Percentiles rank a stretch among this genome's conserved stretches.
phyloP scores from a whole-genome alignment of 352 stramenopile genomes.

The Globisporangium okanoganense region DNA sequence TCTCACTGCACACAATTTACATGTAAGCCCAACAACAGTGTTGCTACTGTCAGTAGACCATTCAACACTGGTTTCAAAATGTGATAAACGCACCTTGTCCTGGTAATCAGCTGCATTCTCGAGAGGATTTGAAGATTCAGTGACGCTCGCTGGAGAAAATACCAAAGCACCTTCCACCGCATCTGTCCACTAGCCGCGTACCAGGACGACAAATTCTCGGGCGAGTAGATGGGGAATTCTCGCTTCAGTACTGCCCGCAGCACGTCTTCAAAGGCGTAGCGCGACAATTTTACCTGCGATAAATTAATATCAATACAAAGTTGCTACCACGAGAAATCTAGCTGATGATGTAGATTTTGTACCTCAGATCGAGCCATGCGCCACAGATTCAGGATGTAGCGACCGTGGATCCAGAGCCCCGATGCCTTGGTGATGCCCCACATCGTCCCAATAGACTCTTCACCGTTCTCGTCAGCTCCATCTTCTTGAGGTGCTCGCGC shows the following conservation, averaged over 20 bases:
- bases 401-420: conserved; percentile 87
- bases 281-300: conserved; percentile 74
- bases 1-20: conserved; percentile 61
- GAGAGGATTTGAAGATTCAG: conserved; percentile 75
- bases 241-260: conserved; percentile 58
- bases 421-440: conserved; percentile 82
- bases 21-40: neutral
- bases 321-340: too few species aligned
- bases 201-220: conserved; percentile 55
- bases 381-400: conserved; percentile 93
- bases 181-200: conserved; percentile 34
- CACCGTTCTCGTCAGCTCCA: conserved; percentile 23
- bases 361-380: conserved; percentile 82
- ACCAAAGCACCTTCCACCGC: conserved; percentile 54
- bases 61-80: neutral
- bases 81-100: conserved; percentile 47
- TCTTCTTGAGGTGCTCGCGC: conserved; percentile 19
- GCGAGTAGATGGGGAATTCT: conserved; percentile 58
- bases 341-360: neutral
- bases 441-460: conserved; percentile 55
- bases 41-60: neutral
- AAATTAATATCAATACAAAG: too few species aligned
- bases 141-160: conserved; percentile 39
- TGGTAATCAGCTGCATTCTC: conserved; percentile 83
- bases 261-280: conserved; percentile 82